Base-by-base conservation (phyloP, 2,329 filamentous ascomycete species). In the Didymella pomorum region DNA sequence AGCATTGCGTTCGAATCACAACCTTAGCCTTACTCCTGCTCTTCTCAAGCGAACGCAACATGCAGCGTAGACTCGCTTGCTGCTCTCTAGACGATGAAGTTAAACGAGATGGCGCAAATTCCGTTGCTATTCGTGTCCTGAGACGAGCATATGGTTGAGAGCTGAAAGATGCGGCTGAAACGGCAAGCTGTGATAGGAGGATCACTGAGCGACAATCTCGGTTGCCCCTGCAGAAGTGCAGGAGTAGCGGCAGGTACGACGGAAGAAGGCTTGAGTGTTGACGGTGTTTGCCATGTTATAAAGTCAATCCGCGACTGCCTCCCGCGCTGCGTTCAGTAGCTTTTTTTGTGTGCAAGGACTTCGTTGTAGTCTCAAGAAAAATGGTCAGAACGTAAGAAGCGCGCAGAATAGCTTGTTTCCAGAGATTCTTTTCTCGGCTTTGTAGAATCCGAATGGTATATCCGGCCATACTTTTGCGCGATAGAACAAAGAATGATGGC, bases 101-200 rank as follows among this genome's bases (percentile, higher is more conserved):
- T 29, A 10, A 37, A 28, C 21, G 21, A 48, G 16, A 35, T 35
- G 31, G n/a, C 31, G 31, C 31, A 35, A 14, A 2, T 5, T 16
- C 3, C 12, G 31, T 16, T n/a, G 12, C 2, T 35, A 14, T 43
- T 48, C 21, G 35, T 28, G 25, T 55, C 11, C 23, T 48, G 28
- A 33, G 21, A 42, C 20, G 11, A 26, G 21, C 10, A 26, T 31
- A 3, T 28, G 20, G 37, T 16, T 28, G 21, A 6, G 28, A 55
- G 52, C 52, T 55, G 44, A 55, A 43, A 33, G 42, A 20, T 11
- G 52, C 47, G 52, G 52, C 52, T 42, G 44, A 48, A 43, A 35
- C 33, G 20, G 26, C 11, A 6, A 23, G 14, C 21, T 41, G 12
- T 48, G 26, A 55, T 43, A 55, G 52, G 51, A 10, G 12, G 4